Evolutionary conservation across 1,139 yeast species (phyloP).

Genomic region (Yamadazyma blattariae): DNA sequence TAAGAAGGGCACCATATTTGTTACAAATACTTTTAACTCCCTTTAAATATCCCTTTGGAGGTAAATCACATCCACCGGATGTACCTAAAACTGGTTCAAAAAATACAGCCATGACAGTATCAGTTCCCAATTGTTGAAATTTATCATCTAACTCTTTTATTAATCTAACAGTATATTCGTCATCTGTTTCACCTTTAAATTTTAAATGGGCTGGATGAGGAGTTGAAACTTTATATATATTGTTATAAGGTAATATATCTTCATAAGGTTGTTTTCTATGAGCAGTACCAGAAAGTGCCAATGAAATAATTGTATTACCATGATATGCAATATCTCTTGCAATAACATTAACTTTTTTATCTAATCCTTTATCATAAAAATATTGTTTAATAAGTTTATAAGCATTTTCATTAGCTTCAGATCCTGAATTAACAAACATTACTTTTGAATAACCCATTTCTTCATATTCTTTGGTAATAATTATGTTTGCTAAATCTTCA

Average conservation of each 20-base stretch:
- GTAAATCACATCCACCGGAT: constrained; percentile 52
- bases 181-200: constrained; percentile 39
- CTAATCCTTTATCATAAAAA: constrained; percentile 45
- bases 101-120: constrained; percentile 48
- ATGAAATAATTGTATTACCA: constrained; percentile 54
- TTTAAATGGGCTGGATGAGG: constrained; percentile 42
- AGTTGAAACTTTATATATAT: constrained; percentile 41
- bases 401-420: constrained; percentile 59
- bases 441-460: constrained; percentile 39
- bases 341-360: constrained; percentile 45
- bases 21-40: constrained; percentile 51
- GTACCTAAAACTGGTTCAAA: constrained; percentile 58
- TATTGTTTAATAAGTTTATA: constrained; percentile 53
- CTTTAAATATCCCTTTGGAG: constrained; percentile 55
- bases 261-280: constrained; percentile 37
- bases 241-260: constrained; percentile 33
- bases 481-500: constrained; percentile 46
- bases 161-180: constrained; percentile 42
- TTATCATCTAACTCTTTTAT: constrained; percentile 44
- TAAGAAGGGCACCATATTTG: constrained; percentile 53
- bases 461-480: constrained; percentile 35
- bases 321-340: constrained; percentile 54
- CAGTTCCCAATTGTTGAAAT: constrained; percentile 46
- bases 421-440: constrained; percentile 54
- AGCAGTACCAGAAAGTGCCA: constrained; percentile 43